Evolutionary conservation across 2,329 filamentous ascomycete genomes (phyloP), one percentile per base, ranked within the genome.

Genomic region (Penicillium olsonii): DNA sequence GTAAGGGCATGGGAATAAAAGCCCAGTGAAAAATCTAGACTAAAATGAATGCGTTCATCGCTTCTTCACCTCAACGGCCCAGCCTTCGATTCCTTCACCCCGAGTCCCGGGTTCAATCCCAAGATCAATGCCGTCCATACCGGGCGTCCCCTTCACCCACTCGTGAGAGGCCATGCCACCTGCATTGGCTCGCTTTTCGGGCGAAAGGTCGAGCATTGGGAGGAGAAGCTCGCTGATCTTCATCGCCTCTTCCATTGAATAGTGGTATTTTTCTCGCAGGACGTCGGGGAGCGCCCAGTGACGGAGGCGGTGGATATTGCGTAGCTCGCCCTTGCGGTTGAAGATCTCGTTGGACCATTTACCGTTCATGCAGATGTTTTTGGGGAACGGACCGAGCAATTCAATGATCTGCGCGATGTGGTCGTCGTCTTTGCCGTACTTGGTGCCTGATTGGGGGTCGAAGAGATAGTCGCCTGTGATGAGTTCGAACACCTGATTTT

Each of bases 341-440:
- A 99, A 99, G 56, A 99, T 99, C 70, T 97, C 94, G 71, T 96
- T 92, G 12, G 87, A 92, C 94, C 94, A 97, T 74, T 96, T 96
- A 43, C 94, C 94, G 1, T 88, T 87, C 46, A 96, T 82, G 72
- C 90, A 96, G 42, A 97, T 81, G 4, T 89, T 88, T 70, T 95
- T 95, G 45, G 94, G 92, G 68, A 97, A 97, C 1, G 88, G 86
- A 8, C 94, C 94, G 15, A 99, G 84, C 5, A 99, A 81, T 72
- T 99, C 94, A 68, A 99, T 97, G 64, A 99, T 97, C 69, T 99
- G 94, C 9, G 94, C 94, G 59, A 99, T 96, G 75, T 99, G 94
- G 68, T 99, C 94, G 75, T 99, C 94, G 68, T 99, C 94, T 75
- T 99, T 99, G 68, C 94, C 94, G 71, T 99, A 99, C 74, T 97